Base-by-base conservation (phyloP, 2,329 filamentous ascomycete genomes). In the Botrytis cinerea region DNA sequence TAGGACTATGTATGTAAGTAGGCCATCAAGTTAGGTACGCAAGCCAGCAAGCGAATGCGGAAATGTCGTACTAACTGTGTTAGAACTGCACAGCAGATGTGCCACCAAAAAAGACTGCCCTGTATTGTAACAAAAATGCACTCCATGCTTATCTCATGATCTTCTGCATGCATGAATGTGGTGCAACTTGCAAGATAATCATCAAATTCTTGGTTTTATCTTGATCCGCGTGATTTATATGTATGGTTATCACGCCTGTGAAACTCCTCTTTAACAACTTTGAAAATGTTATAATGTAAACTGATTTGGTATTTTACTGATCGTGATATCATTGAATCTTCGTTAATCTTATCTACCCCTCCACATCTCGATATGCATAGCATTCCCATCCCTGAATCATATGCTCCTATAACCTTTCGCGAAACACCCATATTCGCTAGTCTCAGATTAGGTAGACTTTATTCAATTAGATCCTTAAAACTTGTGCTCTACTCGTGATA, bases 401-500 rank as follows among this genome's bases (percentile, higher is more conserved):
- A 57, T 68, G 46, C 66, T 12, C 48, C 35, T 6, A 32, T 57
- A 67, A 10, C 28, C 20, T 51, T 68, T 68, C 48, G 35, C 35
- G 25, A 68, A 68, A 32, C 9, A 54, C 43, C 51, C 48, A 45
- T 74, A 46, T 60, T 66, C n/a, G 35, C 70, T 38, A 51, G 18
- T 43, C 57, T 70, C 35, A 46, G 66, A 43, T 68, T 22, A 63
- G n/a, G 28, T 40, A 22, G 48, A 8, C 62, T 80, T 74, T 80
- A 72, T 43, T 16, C 14, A 9, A n/a, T 69, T 38, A 57, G 38
- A 79, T 76, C 74, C 75, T 77, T 46, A 81, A 66, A 35, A 81
- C 73, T 60, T 81, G 79, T 7, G 77, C 76, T 71, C 78, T 78
- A 72, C 80, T 81, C n/a, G 77, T 75, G 60, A 92, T 90, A 35